These are phyloP conservation scores for Cymbopogon citratus DNA, from an alignment of 176 grass and related monocot species.

Conservation along the genomic window DNA sequence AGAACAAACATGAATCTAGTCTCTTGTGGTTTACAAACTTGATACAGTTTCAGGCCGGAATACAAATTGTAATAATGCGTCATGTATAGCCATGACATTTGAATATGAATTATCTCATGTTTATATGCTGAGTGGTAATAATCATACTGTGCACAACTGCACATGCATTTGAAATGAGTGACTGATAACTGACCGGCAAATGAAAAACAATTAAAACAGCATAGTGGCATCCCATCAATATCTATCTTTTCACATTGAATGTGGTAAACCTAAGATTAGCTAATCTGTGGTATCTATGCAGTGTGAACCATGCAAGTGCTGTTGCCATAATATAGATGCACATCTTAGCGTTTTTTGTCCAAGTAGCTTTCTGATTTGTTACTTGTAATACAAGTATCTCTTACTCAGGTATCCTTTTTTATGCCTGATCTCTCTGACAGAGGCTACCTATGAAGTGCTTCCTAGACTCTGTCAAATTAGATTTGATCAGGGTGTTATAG, in stretches of 20 bases:
- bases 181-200: neutral
- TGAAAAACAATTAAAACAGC: neutral
- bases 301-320: neutral
- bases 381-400: neutral
- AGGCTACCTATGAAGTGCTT: conserved; percentile 90
- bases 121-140: neutral
- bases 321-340: conserved; percentile 1
- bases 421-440: conserved; percentile 39
- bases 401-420: conserved; percentile 7
- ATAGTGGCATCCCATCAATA: neutral
- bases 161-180: neutral
- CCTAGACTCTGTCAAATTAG: conserved; percentile 95
- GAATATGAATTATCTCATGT: neutral
- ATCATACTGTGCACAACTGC: neutral
- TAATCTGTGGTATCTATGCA: neutral
- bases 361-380: neutral
- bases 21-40: neutral
- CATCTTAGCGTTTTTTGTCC: neutral
- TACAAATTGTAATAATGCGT: neutral
- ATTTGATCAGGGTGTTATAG: conserved; percentile 89
- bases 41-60: neutral
- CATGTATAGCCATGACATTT: neutral
- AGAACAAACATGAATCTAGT: neutral
- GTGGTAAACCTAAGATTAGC: neutral
- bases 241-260: conserved; percentile 2